Evolutionary conservation across 352 stramenopile genomes (phyloP).

Genomic region (Phytophthora sansomeana): DNA sequence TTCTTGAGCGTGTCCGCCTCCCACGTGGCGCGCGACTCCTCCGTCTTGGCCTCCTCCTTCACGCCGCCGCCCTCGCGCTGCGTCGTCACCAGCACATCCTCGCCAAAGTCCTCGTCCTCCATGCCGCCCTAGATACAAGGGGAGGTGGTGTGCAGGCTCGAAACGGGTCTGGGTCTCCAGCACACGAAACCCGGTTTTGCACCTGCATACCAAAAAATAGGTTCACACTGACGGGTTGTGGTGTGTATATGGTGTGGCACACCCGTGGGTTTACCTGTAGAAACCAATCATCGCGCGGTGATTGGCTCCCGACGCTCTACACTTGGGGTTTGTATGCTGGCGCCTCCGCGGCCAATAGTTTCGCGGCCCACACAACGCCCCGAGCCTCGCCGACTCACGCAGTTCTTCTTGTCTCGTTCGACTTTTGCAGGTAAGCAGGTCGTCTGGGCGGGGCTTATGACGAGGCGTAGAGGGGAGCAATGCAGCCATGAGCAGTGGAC

Average conservation of each 20-base stretch:
- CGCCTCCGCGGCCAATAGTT: conserved; percentile 87
- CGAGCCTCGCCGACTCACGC: conserved; percentile 33
- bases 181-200: neutral
- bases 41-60: conserved; percentile 40
- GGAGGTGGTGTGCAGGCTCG: neutral
- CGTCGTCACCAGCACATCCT: conserved; percentile 74
- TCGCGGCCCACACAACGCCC: conserved; percentile 31
- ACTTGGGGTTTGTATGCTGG: conserved; percentile 78
- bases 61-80: conserved; percentile 19
- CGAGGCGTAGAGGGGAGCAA: neutral
- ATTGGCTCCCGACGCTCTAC: conserved; percentile 37
- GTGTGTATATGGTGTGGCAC: neutral
- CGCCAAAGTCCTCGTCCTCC: conserved; percentile 84
- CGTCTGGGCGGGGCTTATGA: neutral
- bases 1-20: conserved; percentile 16
- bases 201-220: neutral
- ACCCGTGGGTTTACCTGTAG: too few relatives aligned
- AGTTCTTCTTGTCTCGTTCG: conserved; percentile 89
- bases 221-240: neutral
- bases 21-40: conserved; percentile 40
- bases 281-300: conserved; percentile 16
- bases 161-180: neutral
- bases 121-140: conserved; percentile 18
- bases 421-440: conserved; percentile 70
- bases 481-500: conserved; percentile 14